Evolutionary conservation across 371 early-diverging fungal species (phyloP).

Genomic region (Haplosporangium sp.): DNA sequence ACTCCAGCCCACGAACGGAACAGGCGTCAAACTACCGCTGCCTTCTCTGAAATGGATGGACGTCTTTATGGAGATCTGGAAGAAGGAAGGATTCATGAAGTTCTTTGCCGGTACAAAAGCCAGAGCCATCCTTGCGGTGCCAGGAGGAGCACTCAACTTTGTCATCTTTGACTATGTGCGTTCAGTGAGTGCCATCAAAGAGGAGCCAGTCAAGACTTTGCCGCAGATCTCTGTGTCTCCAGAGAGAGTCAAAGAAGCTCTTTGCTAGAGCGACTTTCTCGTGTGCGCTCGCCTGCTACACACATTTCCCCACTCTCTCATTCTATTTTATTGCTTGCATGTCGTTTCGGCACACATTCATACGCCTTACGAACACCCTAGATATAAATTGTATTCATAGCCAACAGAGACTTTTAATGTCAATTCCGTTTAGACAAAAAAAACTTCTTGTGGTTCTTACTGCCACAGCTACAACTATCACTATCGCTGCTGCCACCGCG

Average conservation of each 20-base stretch:
- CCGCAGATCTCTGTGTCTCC: constrained; percentile 11
- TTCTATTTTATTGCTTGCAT: too few relatives aligned
- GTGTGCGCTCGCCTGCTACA: not conserved
- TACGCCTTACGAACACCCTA: not conserved
- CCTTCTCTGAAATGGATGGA: constrained; percentile 52
- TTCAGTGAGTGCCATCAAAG: constrained; percentile 28
- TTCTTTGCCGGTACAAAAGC: constrained; percentile 52
- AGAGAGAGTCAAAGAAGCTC: constrained; percentile 24
- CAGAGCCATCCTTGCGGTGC: constrained; percentile 42
- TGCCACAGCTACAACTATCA: too few relatives aligned
- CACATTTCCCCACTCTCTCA: not conserved
- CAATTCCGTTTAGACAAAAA: too few relatives aligned
- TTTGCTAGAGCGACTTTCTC: constrained; percentile 4
- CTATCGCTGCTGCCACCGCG: too few relatives aligned
- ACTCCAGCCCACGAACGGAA: constrained; percentile 37
- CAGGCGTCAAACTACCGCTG: constrained; percentile 36
- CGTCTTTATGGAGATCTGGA: constrained; percentile 53
- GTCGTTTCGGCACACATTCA: too few relatives aligned
- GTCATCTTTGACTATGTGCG: constrained; percentile 57
- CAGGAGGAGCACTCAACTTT: constrained; percentile 55
- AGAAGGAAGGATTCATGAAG: constrained; percentile 46
- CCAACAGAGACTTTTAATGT: too few relatives aligned
- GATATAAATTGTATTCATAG: not conserved
- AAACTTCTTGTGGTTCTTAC: too few relatives aligned
- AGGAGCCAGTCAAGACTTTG: constrained; percentile 20